Evolutionary conservation across 2,329 filamentous ascomycete genomes (phyloP).

Genomic region (Aureobasidium subglaciale): DNA sequence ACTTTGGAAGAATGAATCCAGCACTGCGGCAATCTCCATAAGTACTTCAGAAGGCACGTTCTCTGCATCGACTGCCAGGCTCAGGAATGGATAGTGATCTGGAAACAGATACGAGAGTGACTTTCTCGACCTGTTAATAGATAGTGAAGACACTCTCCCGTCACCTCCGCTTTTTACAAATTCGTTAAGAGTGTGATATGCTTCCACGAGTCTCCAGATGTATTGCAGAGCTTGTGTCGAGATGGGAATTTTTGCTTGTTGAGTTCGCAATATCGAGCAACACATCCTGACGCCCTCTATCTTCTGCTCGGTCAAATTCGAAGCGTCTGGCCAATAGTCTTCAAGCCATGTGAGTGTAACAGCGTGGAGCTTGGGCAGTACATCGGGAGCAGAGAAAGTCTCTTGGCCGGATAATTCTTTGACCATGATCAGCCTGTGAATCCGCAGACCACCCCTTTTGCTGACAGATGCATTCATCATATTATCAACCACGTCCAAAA

Average conservation of each 20-base stretch:
- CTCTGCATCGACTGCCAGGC: conserved; percentile 54
- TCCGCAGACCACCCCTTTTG: conserved; percentile 9
- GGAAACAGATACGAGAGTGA: conserved; percentile 81
- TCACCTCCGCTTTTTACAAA: background rate
- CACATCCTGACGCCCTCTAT: conserved; percentile 88
- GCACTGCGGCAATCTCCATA: conserved; percentile 78
- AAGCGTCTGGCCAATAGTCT: conserved; percentile 80
- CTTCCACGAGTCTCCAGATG: conserved; percentile 13
- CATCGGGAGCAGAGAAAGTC: conserved; percentile 72
- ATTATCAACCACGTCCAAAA: conserved; percentile 68
- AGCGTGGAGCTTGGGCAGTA: conserved; percentile 57
- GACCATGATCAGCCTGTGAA: conserved; percentile 67
- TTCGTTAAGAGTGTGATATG: conserved; percentile 15
- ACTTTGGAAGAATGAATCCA: conserved; percentile 68
- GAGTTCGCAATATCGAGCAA: conserved; percentile 83
- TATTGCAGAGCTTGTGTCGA: conserved; percentile 16
- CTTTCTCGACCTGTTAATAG: conserved; percentile 14
- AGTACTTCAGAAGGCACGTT: conserved; percentile 63
- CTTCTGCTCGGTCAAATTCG: conserved; percentile 74
- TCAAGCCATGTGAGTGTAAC: conserved; percentile 59
- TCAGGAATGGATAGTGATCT: conserved; percentile 79
- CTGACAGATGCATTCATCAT: conserved; percentile 12
- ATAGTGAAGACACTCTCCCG: background rate
- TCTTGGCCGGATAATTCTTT: conserved; percentile 81
- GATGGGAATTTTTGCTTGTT: conserved; percentile 36